phyloP scores from a whole-genome alignment of 768 basidiomycete species.

The Grammothele lineata region DNA sequence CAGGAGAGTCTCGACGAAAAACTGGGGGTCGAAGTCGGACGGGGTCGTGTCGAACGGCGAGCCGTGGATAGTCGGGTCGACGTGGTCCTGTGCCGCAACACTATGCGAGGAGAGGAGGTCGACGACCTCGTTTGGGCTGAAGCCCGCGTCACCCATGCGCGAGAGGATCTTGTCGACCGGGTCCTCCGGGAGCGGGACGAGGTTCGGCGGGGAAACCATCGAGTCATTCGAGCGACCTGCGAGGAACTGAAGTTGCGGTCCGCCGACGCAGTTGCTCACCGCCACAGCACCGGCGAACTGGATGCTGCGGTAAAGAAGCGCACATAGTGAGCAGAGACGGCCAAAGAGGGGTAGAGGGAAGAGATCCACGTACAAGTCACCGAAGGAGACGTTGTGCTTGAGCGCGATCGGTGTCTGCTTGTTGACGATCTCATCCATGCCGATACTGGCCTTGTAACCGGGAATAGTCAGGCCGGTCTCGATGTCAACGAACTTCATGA shows the following conservation, averaged over 20 bases:
- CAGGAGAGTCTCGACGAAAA: conserved; percentile 12
- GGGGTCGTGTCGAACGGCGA: conserved; percentile 7
- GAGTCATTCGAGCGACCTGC: conserved; percentile 17
- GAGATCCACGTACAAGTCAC: conserved; percentile 17
- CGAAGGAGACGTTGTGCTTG: conserved; percentile 13
- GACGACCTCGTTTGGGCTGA: conserved; percentile 15
- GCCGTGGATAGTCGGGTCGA: conserved; percentile 9
- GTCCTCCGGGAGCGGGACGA: conserved; percentile 23
- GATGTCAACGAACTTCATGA: conserved; percentile 14
- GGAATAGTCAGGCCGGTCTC: conserved; percentile 6
- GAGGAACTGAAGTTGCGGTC: conserved; percentile 17
- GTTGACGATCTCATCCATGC: conserved; percentile 15
- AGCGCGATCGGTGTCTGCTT: conserved; percentile 8
- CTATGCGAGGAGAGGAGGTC: conserved; percentile 21
- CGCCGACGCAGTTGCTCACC: conserved; percentile 19
- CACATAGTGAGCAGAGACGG: too few relatives aligned
- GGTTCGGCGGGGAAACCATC: conserved; percentile 16
- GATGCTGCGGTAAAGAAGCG: conserved; percentile 14
- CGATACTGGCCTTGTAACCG: conserved; percentile 22
- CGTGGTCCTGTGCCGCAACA: conserved; percentile 14
- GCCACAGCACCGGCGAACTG: conserved; percentile 25
- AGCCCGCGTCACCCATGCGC: conserved; percentile 17
- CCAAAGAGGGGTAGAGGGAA: conserved; percentile 6
- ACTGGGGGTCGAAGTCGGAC: conserved; percentile 6
- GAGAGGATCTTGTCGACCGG: conserved; percentile 19